A percentile compares a stretch with the other conserved stretches of the same genome.
phyloP scores from a whole-genome alignment of 2,329 filamentous ascomycete genomes.

The Helotiales sp. region DNA sequence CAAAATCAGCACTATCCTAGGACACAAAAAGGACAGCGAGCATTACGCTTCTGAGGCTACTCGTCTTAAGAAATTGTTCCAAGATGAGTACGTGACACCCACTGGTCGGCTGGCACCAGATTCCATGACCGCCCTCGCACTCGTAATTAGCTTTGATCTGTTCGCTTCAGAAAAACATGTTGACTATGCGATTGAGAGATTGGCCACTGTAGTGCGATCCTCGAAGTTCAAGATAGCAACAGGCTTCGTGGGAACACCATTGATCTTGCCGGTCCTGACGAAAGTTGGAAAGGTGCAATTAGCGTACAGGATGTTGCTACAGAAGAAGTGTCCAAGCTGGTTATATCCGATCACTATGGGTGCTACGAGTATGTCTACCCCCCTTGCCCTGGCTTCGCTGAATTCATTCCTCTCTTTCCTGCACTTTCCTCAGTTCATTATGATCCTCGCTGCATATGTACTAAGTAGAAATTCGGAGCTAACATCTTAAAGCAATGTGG shows the following conservation, averaged over 20 bases:
- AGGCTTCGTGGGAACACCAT: conserved; percentile 34
- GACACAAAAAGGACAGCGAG: conserved; percentile 19
- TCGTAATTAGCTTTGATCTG: conserved; percentile 30
- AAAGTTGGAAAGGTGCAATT: conserved; percentile 18
- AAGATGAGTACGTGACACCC: conserved; percentile 30
- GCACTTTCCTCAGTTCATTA: neutral
- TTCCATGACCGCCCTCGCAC: conserved; percentile 31
- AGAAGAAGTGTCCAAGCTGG: conserved; percentile 37
- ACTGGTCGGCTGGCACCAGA: conserved; percentile 28
- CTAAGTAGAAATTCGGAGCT: neutral
- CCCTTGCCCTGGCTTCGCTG: neutral
- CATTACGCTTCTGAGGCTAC: conserved; percentile 26
- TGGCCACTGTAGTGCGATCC: conserved; percentile 21
- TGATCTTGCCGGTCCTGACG: conserved; percentile 21
- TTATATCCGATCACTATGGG: conserved; percentile 32
- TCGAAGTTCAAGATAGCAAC: conserved; percentile 30
- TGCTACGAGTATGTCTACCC: conserved; percentile 21
- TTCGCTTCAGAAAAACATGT: conserved; percentile 9
- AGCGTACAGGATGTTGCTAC: conserved; percentile 41
- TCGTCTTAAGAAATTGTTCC: conserved; percentile 28
- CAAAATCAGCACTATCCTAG: conserved; percentile 37
- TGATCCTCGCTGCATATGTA: neutral
- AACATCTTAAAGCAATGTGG: conserved; percentile 18
- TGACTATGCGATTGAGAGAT: conserved; percentile 16
- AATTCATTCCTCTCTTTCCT: neutral